A percentile compares a stretch with the other conserved stretches of the same genome.
These are phyloP conservation scores for Candida gigantensis DNA, from an alignment of 1,139 yeast species.

Conservation along the genomic window DNA sequence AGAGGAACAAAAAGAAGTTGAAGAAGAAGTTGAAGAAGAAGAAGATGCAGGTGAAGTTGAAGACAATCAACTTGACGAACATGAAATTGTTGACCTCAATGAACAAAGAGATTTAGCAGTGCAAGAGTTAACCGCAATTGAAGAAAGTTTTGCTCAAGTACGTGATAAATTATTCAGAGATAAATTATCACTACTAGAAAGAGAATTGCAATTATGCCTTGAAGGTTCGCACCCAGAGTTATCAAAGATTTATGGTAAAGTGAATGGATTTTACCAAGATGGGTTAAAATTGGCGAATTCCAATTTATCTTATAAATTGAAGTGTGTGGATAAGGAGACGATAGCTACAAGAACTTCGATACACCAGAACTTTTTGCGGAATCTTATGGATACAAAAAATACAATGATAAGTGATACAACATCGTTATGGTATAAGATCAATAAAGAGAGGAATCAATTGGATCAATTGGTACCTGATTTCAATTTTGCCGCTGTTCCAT, in stretches of 20 bases:
- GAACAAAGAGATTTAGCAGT: conserved; percentile 63
- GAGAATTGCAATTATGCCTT: conserved; percentile 82
- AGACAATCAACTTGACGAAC: conserved; percentile 33
- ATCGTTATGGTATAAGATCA: conserved; percentile 87
- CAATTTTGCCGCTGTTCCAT: conserved; percentile 38
- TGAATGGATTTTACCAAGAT: conserved; percentile 69
- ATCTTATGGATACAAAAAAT: conserved; percentile 66
- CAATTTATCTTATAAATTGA: conserved; percentile 68
- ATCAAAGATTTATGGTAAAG: conserved; percentile 63
- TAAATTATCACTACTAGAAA: conserved; percentile 71
- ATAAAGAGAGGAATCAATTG: conserved; percentile 83
- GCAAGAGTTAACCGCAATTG: conserved; percentile 71
- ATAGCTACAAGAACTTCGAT: conserved; percentile 75
- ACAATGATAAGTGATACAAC: conserved; percentile 74
- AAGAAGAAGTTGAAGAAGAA: no score
- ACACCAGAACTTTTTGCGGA: conserved; percentile 81
- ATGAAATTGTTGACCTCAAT: conserved; percentile 47
- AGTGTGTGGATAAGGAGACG: conserved; percentile 79
- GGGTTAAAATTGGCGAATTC: conserved; percentile 68
- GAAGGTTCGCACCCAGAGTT: conserved; percentile 91
- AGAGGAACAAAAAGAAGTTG: no score
- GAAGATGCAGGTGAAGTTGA: conserved; percentile 14
- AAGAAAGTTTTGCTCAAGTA: conserved; percentile 78
- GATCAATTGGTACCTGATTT: conserved; percentile 64
- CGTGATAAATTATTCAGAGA: conserved; percentile 78